Percentiles rank a stretch among this genome's conserved stretches.
Conservation (phyloP, 1,284 basidiomycete genomes). For the Ceratobasidium sp. region DNA sequence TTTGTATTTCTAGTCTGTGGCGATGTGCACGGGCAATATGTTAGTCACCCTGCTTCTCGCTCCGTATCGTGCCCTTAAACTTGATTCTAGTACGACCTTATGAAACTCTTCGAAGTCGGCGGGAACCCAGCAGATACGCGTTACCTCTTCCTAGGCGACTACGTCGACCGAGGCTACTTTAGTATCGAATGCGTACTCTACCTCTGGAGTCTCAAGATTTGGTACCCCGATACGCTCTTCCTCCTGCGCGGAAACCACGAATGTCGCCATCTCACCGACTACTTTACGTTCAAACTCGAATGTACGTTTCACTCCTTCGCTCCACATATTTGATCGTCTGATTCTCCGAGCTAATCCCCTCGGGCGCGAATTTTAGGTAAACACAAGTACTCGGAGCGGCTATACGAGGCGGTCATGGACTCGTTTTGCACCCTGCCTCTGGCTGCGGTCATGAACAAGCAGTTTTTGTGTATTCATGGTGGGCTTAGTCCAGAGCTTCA, state of each 20-base stretch:
- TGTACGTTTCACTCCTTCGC: conserved; percentile 66
- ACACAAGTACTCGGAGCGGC: conserved; percentile 91
- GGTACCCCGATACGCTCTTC: conserved; percentile 90
- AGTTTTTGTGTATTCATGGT: conserved; percentile 96
- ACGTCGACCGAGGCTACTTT: conserved; percentile 97
- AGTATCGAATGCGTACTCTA: conserved; percentile 96
- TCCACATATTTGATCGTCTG: conserved; percentile 45
- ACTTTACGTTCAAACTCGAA: conserved; percentile 97
- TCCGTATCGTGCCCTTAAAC: conserved; percentile 38
- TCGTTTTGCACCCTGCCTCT: conserved; percentile 93
- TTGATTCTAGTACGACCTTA: conserved; percentile 85
- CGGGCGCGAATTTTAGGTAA: conserved; percentile 75
- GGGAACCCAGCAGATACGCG: conserved; percentile 90
- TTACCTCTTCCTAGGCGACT: conserved; percentile 98
- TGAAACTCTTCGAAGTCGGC: conserved; percentile 98
- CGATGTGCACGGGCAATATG: conserved; percentile 98
- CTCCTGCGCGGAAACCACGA: conserved; percentile 98
- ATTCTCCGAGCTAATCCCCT: conserved; percentile 20
- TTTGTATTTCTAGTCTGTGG: conserved; percentile 78
- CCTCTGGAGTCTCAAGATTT: conserved; percentile 93
- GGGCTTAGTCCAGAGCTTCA: conserved; percentile 91
- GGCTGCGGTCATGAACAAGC: conserved; percentile 97
- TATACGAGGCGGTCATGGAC: conserved; percentile 93
- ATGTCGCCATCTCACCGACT: conserved; percentile 95
- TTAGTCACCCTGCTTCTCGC: conserved; percentile 61